Evolutionary conservation across 2,329 filamentous ascomycete species (phyloP).

Genomic region (Fusarium praegraminearum): DNA sequence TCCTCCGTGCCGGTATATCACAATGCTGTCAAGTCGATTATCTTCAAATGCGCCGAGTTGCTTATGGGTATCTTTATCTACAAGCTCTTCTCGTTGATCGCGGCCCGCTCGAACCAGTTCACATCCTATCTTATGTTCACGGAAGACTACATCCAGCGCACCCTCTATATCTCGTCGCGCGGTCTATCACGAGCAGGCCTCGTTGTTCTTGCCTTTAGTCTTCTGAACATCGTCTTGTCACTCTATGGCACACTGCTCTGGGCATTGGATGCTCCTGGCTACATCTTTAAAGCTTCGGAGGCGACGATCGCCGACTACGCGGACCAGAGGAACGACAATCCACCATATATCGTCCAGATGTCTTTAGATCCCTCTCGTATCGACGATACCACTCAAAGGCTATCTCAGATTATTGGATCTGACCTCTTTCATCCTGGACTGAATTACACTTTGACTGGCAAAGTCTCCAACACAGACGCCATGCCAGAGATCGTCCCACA

Average conservation of each 20-base stretch:
- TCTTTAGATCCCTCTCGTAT: neutral
- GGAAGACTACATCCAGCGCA: conserved; percentile 34
- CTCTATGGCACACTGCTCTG: conserved; percentile 36
- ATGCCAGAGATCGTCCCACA: neutral
- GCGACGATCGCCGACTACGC: conserved; percentile 18
- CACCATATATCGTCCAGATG: conserved; percentile 32
- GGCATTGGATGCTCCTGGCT: conserved; percentile 34
- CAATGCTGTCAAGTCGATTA: conserved; percentile 36
- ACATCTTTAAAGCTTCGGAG: conserved; percentile 17
- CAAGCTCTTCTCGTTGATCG: conserved; percentile 31
- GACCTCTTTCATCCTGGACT: conserved; percentile 22
- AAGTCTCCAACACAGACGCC: conserved; percentile 1
- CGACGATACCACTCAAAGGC: neutral
- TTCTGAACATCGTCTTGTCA: conserved; percentile 20
- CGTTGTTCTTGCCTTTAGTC: conserved; percentile 20
- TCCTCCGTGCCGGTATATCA: conserved; percentile 36
- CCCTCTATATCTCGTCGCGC: conserved; percentile 23
- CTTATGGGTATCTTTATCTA: conserved; percentile 35
- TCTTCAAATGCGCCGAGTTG: conserved; percentile 36
- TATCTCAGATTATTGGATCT: conserved; percentile 17
- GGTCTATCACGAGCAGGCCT: conserved; percentile 27
- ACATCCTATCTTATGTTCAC: conserved; percentile 41
- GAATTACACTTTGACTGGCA: conserved; percentile 32
- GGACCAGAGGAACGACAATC: neutral
- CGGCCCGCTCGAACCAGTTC: conserved; percentile 33